Evolutionary conservation across 78 protist genomes (phyloP), one percentile per base, ranked within the genome.

Genomic region (Cavenderia fasciculata): DNA sequence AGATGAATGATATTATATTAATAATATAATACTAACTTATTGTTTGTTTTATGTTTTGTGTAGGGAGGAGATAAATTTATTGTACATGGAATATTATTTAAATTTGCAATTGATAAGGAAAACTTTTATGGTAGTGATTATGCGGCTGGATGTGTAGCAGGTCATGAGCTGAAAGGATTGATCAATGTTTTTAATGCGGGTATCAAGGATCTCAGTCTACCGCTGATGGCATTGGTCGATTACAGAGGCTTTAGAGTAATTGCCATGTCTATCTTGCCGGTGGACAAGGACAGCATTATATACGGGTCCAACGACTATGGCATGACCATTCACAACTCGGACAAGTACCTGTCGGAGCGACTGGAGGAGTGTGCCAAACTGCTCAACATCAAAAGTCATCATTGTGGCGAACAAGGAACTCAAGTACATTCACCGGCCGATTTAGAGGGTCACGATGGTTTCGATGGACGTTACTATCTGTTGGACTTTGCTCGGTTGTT

Each of bases 151-250:
- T 71, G 85, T 34, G 84, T 84, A 2, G 89, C 84, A 14, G 68
- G 74, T 23, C 85, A 90, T 29, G 94, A 90, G 25, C 71, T 75
- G 1, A 90, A 79, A 25, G 94, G 94, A 1, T 33, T 90, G 3
- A 90, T 76, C n/a, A 79, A 84, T 57, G 63, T 73, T 4, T 93
- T 86, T 59, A 74, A 82, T 66, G 41, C 76, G 29, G 66, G 47
- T 34, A 59, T 40, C 2, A 18, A 25, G 2, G 74, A 89, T 63
- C 6, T 93, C 23, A 47, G 89, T 65, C 77, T 86, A 44, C 95
- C 95, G 25, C 33, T 93, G 44, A 76, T 93, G 89, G 78, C 95
- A 10, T 69, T 93, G 86, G 86, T 93, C 6, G 95, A 93, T 25
- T 93, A 93, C 54, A 29, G 84, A 27, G 95, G 95, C 2, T 93